Conservation (phyloP, 371 early-diverging fungal genomes). For the Actinomucor elegans region DNA sequence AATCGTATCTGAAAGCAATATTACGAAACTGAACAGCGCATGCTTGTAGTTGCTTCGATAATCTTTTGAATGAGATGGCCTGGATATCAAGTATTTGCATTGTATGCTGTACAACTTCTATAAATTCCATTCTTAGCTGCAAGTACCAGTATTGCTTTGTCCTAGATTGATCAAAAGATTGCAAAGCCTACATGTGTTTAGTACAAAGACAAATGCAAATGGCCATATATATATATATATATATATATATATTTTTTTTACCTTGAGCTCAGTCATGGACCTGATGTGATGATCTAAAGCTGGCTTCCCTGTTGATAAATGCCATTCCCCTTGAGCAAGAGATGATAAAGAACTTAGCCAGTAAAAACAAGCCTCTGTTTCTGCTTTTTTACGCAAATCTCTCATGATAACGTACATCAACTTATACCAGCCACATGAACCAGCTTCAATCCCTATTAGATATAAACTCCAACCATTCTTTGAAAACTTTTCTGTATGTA, state of each 20-base stretch:
- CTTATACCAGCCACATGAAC: slow-evolving; percentile 30
- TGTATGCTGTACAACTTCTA: slow-evolving; percentile 16
- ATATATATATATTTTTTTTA: too few relatives aligned
- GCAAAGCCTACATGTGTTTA: slow-evolving; percentile 31
- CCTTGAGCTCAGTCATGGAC: slow-evolving; percentile 25
- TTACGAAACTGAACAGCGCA: slow-evolving; percentile 23
- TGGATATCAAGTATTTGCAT: slow-evolving; percentile 1
- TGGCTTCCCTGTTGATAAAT: slow-evolving; percentile 1
- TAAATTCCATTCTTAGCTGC: slow-evolving; percentile 39
- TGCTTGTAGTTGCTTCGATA: slow-evolving; percentile 2
- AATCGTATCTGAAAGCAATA: slow-evolving; percentile 35
- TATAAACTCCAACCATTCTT: slow-evolving; percentile 36
- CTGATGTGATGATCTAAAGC: not conserved
- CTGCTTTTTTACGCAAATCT: slow-evolving; percentile 23
- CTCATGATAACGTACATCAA: slow-evolving; percentile 30
- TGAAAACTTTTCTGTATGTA: slow-evolving; percentile 2
- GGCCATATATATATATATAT: too few relatives aligned
- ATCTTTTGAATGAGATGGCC: slow-evolving; percentile 1
- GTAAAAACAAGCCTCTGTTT: slow-evolving; percentile 28
- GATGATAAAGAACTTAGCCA: slow-evolving; percentile 33
- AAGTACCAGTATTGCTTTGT: slow-evolving; percentile 30
- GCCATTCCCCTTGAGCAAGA: slow-evolving; percentile 31
- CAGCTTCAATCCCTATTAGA: slow-evolving; percentile 38
- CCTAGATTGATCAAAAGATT: slow-evolving; percentile 23
- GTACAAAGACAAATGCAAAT: too few relatives aligned